phyloP scores from a whole-genome alignment of 164 flowering plant genomes.

The Litsea cubeba region DNA sequence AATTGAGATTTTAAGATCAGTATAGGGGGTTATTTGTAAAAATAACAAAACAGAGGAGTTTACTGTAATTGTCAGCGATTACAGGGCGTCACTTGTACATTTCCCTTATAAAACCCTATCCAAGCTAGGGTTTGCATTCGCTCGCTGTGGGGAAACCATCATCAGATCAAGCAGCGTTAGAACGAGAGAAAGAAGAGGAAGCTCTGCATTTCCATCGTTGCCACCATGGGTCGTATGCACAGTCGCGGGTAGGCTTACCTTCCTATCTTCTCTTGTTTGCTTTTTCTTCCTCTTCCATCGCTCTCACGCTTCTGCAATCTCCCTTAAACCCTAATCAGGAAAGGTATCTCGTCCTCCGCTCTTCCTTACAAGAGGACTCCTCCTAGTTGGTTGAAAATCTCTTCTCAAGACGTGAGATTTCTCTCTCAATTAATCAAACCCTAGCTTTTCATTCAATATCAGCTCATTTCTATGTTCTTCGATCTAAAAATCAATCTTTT shows the following conservation, averaged over 20 bases:
- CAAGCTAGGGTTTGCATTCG: slow-evolving; percentile 1
- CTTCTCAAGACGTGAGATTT: slow-evolving; percentile 33
- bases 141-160: not conserved
- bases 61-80: too few relatives aligned
- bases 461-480: not conserved
- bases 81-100: too few relatives aligned
- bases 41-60: too few relatives aligned
- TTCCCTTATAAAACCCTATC: not conserved
- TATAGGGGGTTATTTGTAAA: too few relatives aligned
- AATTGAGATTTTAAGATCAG: too few relatives aligned
- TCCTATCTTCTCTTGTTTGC: not conserved
- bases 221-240: slow-evolving; percentile 55
- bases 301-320: not conserved
- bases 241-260: slow-evolving; percentile 32
- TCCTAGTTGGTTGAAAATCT: slow-evolving; percentile 54
- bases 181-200: not conserved
- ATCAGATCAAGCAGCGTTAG: not conserved
- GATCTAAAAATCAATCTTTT: not conserved
- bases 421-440: not conserved
- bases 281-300: not conserved
- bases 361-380: slow-evolving; percentile 79
- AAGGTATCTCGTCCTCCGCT: slow-evolving; percentile 85
- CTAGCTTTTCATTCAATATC: not conserved
- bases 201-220: slow-evolving; percentile 6
- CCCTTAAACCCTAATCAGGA: slow-evolving; percentile 33